phyloP scores from a whole-genome alignment of 1,284 basidiomycete species.

The Marasmius tenuissimus region DNA sequence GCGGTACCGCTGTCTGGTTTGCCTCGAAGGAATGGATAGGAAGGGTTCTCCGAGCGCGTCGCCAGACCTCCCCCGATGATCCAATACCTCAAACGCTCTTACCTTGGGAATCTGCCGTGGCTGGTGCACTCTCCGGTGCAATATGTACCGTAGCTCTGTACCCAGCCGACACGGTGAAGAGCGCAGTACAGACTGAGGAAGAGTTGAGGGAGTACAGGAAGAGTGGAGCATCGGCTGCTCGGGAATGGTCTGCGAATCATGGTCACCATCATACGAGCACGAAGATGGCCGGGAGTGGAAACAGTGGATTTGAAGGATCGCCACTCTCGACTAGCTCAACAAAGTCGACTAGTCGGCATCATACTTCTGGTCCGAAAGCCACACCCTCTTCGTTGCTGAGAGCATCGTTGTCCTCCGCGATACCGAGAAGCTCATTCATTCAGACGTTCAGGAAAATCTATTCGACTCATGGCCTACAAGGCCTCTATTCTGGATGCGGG shows the following conservation, averaged over 20 bases:
- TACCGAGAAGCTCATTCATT: constrained; percentile 50
- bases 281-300: background rate
- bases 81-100: constrained; percentile 37
- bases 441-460: constrained; percentile 74
- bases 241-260: constrained; percentile 10
- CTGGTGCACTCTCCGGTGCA: constrained; percentile 69
- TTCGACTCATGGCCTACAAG: constrained; percentile 67
- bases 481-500: constrained; percentile 86
- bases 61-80: constrained; percentile 16
- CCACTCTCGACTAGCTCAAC: background rate
- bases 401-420: background rate
- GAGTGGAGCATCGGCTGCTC: constrained; percentile 14
- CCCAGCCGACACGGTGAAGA: constrained; percentile 89
- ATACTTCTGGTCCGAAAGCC: background rate
- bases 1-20: constrained; percentile 89
- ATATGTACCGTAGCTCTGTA: constrained; percentile 67
- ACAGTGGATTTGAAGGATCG: background rate
- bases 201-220: constrained; percentile 54
- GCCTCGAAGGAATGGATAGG: constrained; percentile 78
- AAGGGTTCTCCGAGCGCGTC: constrained; percentile 50
- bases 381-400: background rate
- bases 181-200: constrained; percentile 84
- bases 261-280: background rate
- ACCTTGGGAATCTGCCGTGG: constrained; percentile 77
- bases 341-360: background rate